Base-by-base conservation (phyloP, 202 grass and related monocot species). In the Cymbopogon flexuosus region DNA sequence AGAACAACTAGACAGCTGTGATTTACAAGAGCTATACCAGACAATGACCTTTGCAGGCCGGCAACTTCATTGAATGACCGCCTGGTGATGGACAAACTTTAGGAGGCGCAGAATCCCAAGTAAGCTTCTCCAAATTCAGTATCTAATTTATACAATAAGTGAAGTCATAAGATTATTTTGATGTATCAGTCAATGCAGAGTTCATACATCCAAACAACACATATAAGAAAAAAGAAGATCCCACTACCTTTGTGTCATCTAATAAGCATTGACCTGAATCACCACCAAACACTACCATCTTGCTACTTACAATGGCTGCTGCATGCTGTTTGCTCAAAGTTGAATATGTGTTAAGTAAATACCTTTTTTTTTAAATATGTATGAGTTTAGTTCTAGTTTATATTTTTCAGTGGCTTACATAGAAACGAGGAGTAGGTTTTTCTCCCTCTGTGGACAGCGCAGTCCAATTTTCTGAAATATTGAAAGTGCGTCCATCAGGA, bases 261-360 rank as follows among this genome's bases (percentile, higher is more conserved):
- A 98, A 86, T 37, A 95, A 80, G 19, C 45, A 76, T 54, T 91
- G 76, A 36, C 90, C 88, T 72, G 92, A 84, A 81, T 95, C 90
- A 33, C 96, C 96, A 71, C 92, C 96, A 79, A 95, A 90, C 57
- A 95, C 88, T 78, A 98, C 88, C 92, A 98, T 98, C 83, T 95
- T 98, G 90, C 84, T 98, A 56, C 88, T 87, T 30, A 98, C 79
- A 76, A 95, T 77, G 61, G 92, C 96, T 35, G 96, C 92, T 10
- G 96, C 96, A 56, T 95, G 96, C 96, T 98, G 62, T 74, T 66
- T 13, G 31, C 69, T 10, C 21, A 81, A 22, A n/a, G 36, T 49
- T 43, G 49, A 40, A 62, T 21, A 36, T 10, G 9, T 4, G 54
- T 69, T 62, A 70, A 52, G 51, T 22, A 9, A 14, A 78, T 33